Percentiles rank a stretch among this genome's conserved stretches.
phyloP scores from a whole-genome alignment of 805 yeast genomes.

The Teunomyces gatunensis region DNA sequence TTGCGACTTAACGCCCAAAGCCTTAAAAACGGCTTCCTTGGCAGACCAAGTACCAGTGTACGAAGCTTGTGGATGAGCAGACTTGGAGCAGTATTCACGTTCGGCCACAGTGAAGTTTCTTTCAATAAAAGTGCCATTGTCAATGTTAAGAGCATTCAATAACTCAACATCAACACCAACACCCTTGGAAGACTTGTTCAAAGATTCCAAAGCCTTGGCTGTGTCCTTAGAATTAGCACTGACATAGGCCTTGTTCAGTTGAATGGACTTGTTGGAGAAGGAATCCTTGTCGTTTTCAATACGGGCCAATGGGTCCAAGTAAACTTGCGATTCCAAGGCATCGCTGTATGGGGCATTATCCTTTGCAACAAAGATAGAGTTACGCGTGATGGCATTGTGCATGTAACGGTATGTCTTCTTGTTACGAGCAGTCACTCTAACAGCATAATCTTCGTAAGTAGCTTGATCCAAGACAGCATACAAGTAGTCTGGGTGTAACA shows the following conservation, averaged over 20 bases:
- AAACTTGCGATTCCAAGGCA: slow-evolving; percentile 84
- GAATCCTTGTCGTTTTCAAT: slow-evolving; percentile 45
- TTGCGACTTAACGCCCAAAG: slow-evolving; percentile 79
- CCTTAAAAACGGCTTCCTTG: slow-evolving; percentile 97
- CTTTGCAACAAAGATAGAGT: slow-evolving; percentile 89
- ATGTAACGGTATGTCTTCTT: slow-evolving; percentile 88
- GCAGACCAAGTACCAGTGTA: slow-evolving; percentile 99
- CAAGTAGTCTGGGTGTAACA: slow-evolving; percentile 90
- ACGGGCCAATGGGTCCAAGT: slow-evolving; percentile 94
- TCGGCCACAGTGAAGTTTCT: slow-evolving; percentile 88
- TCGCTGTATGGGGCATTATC: slow-evolving; percentile 89
- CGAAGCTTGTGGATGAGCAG: slow-evolving; percentile 82
- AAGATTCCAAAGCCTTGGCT: slow-evolving; percentile 55
- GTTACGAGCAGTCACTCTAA: slow-evolving; percentile 76
- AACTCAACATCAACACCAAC: slow-evolving; percentile 98
- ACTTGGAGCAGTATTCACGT: slow-evolving; percentile 68
- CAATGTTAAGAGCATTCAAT: slow-evolving; percentile 73
- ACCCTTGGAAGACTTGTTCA: slow-evolving; percentile 60
- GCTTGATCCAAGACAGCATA: slow-evolving; percentile 73
- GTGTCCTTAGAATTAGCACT: slow-evolving; percentile 53
- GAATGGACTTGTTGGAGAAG: slow-evolving; percentile 49
- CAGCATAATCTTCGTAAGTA: slow-evolving; percentile 68
- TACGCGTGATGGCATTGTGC: slow-evolving; percentile 91
- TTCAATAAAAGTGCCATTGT: slow-evolving; percentile 87
- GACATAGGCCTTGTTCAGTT: slow-evolving; percentile 43